phyloP scores from a whole-genome alignment of 371 early-diverging fungal species.

The Funneliformis caledonium region DNA sequence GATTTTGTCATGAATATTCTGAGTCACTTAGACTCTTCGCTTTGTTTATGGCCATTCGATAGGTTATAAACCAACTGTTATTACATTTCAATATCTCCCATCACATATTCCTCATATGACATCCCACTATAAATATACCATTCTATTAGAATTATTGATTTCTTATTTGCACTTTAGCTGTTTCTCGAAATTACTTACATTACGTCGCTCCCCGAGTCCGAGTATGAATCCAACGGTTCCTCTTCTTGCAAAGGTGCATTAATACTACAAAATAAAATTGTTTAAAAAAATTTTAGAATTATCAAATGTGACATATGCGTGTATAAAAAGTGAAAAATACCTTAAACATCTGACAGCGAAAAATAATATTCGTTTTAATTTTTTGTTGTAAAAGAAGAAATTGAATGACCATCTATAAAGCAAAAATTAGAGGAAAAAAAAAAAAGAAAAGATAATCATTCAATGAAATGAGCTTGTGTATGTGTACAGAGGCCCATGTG shows the following conservation, averaged over 20 bases:
- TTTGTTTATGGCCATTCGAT: no score
- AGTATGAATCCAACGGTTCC: conserved; percentile 16
- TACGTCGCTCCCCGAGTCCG: conserved; percentile 13
- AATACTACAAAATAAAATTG: not conserved
- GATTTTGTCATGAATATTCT: no score
- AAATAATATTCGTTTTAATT: conserved; percentile 87
- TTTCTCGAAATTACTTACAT: conserved; percentile 15
- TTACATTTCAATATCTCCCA: conserved; percentile 43
- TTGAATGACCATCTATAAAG: conserved; percentile 85
- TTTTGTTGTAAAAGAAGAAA: conserved; percentile 92
- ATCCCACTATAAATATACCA: not conserved
- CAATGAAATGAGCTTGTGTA: conserved; percentile 28
- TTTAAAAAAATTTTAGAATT: not conserved
- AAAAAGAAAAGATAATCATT: not conserved
- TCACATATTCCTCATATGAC: conserved; percentile 42
- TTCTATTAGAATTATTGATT: not conserved
- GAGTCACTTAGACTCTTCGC: not conserved
- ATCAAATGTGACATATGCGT: not conserved
- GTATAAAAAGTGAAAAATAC: conserved; percentile 49
- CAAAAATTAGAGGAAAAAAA: not conserved
- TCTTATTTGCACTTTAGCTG: not conserved
- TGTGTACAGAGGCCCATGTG: conserved; percentile 29
- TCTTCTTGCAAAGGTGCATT: conserved; percentile 38
- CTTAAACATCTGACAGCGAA: conserved; percentile 87
- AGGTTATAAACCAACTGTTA: not conserved